A percentile compares a stretch with the other conserved stretches of the same genome.
These are phyloP conservation scores for Solanum chacoense DNA, from an alignment of 305 asterid genomes.

Conservation along the genomic window DNA sequence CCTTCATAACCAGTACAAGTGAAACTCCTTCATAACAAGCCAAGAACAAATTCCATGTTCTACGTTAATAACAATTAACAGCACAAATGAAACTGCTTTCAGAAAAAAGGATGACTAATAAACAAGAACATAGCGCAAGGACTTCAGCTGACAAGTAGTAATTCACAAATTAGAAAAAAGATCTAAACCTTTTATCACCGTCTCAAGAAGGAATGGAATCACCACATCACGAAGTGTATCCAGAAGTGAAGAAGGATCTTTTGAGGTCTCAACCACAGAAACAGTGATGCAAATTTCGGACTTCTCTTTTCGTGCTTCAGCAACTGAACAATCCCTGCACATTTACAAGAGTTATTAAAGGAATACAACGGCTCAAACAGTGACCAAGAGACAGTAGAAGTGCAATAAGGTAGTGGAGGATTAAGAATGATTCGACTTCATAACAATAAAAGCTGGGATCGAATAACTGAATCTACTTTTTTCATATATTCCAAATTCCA, in stretches of 20 bases:
- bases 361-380: background rate
- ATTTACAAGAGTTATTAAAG: slow-evolving; percentile 19
- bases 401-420: background rate
- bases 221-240: slow-evolving; percentile 60
- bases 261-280: slow-evolving; percentile 30
- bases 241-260: slow-evolving; percentile 23
- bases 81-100: background rate
- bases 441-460: background rate
- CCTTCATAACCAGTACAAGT: background rate
- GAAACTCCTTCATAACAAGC: background rate
- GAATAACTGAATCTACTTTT: background rate
- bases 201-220: slow-evolving; percentile 61
- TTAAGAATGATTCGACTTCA: background rate
- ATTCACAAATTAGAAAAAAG: background rate
- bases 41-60: background rate
- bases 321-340: slow-evolving; percentile 50
- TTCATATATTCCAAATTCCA: background rate
- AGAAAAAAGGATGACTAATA: background rate
- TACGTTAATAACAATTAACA: background rate
- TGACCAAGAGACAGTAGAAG: background rate
- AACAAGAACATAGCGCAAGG: background rate
- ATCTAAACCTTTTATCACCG: slow-evolving; percentile 65
- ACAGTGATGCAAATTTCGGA: slow-evolving; percentile 50
- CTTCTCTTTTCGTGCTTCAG: slow-evolving; percentile 16
- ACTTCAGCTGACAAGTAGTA: background rate